Base-by-base conservation (phyloP, 345 rosid genomes). In the Rubroshorea leprosula region DNA sequence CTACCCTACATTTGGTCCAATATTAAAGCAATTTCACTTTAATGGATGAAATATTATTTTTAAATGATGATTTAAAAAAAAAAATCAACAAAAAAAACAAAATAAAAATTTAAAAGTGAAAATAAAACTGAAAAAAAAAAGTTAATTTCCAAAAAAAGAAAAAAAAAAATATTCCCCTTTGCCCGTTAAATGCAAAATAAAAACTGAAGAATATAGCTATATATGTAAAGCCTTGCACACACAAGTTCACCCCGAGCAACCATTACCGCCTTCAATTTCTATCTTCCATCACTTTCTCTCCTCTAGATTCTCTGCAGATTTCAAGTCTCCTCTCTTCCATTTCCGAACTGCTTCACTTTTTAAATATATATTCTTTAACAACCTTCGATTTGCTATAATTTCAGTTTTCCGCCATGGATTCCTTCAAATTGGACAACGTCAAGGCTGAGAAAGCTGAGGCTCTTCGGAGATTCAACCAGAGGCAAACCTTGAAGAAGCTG, bases 361-460 rank as follows among this genome's bases (percentile, higher is more conserved):
- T n/a, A n/a, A n/a, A n/a, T n/a, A n/a, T n/a, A n/a, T n/a, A n/a
- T n/a, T n/a, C 41, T 35, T 35, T 1, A 35, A 35, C 3, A 35
- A 35, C 41, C 41, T 35, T 35, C 41, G n/a, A 35, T 35, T 29
- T 29, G 9, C 35, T 9, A 29, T 9, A 19, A 20, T 23, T 35
- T 0, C 35, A 18, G 35, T 29, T 5, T 19, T 46, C 31, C 49
- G 51, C 9, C 26, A 64, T 54, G 81, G 43, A 13, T 38, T 39
- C 49, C 19, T 19, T 17, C 41, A 56, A 54, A 15, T 47, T 55
- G 26, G 68, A 56, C 15, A 47, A 55, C 35, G 56, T 64, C 17
- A 64, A 38, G 62, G 56, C 22, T 0, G 68, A 64, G 61, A 64
- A 64, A 49, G 56, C 27, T 2, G 24, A 49, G 23, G 68, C 68